Evolutionary conservation across 768 basidiomycete species (phyloP), one percentile per base, ranked within the genome.

Genomic region (Dentipellis sp.): DNA sequence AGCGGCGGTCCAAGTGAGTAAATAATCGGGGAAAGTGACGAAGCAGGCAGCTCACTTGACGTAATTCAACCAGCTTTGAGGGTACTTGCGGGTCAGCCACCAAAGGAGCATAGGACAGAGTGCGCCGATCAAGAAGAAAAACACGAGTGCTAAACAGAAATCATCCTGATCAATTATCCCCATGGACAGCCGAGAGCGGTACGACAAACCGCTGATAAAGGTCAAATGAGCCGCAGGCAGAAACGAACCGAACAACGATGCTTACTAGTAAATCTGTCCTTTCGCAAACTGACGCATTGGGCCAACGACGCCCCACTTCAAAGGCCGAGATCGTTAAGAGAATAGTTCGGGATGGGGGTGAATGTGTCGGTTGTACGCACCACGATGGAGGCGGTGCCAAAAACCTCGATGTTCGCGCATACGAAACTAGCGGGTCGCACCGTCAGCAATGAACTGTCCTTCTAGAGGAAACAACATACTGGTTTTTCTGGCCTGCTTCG

Each of bases 351-450:
- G 10, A 12, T 19, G n/a, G 38, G 38, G 2, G 12, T n/a, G 10
- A 53, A 22, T 14, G n/a, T 14, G 5, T 38, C 12, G 14, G 45
- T 12, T n/a, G 10, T 37, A 37, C 54, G 8, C 29, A 55, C 54
- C 47, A 72, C 69, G 67, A 80, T 62, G 60, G 69, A 72, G 0
- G 79, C 79, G 12, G 77, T 78, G 38, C 77, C 78, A 51, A 80
- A 78, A 12, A 87, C 84, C 56, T 81, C 71, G 2, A 76, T 80
- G 34, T 65, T 67, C 5, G 78, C 74, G 56, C 83, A 84, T 16
- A 67, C 73, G 56, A 82, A 83, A 65, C 69, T 72, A 38, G 22
- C 12, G 16, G 16, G 16, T 10, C 11, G 48, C 45, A 49, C 17
- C 1, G 11, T 17, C 53, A 42, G 56, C 35, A n/a, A 54, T 17